Conservation (phyloP, 1,284 basidiomycete genomes). For the Cystobasidium sp. region DNA sequence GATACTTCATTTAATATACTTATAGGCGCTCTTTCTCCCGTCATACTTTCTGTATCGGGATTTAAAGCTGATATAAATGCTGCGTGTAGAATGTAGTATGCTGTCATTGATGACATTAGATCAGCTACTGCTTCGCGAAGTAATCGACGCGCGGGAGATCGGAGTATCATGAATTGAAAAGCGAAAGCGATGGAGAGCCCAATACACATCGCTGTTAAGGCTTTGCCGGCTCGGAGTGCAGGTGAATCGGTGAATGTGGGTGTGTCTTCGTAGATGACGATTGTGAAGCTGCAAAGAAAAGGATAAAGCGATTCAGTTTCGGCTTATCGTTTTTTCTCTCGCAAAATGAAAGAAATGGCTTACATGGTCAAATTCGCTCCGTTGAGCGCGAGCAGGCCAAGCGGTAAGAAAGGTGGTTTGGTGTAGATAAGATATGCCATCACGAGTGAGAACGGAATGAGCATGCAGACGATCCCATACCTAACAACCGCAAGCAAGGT, state of each 20-base stretch:
- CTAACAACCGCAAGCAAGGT: neutral
- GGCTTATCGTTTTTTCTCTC: neutral
- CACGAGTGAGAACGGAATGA: slow-evolving; percentile 52
- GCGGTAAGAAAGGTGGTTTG: slow-evolving; percentile 52
- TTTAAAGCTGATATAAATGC: slow-evolving; percentile 52
- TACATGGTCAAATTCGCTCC: slow-evolving; percentile 53
- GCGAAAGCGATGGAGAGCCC: slow-evolving; percentile 54
- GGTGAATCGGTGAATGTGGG: slow-evolving; percentile 53
- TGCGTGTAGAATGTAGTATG: slow-evolving; percentile 55
- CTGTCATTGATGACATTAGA: slow-evolving; percentile 51
- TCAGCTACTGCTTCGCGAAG: slow-evolving; percentile 54
- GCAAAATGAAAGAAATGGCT: slow-evolving; percentile 2
- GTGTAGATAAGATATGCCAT: slow-evolving; percentile 55
- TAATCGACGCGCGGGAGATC: slow-evolving; percentile 56
- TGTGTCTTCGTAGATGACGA: slow-evolving; percentile 53
- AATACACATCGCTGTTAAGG: slow-evolving; percentile 52
- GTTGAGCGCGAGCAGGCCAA: slow-evolving; percentile 55
- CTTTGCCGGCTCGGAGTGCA: slow-evolving; percentile 52
- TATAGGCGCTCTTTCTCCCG: slow-evolving; percentile 48
- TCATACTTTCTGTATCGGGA: slow-evolving; percentile 32
- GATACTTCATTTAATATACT: slow-evolving; percentile 53
- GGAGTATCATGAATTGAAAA: slow-evolving; percentile 54
- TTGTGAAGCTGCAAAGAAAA: slow-evolving; percentile 45
- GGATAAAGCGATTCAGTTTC: slow-evolving; percentile 24
- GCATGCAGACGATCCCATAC: slow-evolving; percentile 52